A percentile compares a stretch with the other conserved stretches of the same genome.
Evolutionary conservation across 768 basidiomycete genomes (phyloP).

Genomic region (Kwoniella heveanensis): DNA sequence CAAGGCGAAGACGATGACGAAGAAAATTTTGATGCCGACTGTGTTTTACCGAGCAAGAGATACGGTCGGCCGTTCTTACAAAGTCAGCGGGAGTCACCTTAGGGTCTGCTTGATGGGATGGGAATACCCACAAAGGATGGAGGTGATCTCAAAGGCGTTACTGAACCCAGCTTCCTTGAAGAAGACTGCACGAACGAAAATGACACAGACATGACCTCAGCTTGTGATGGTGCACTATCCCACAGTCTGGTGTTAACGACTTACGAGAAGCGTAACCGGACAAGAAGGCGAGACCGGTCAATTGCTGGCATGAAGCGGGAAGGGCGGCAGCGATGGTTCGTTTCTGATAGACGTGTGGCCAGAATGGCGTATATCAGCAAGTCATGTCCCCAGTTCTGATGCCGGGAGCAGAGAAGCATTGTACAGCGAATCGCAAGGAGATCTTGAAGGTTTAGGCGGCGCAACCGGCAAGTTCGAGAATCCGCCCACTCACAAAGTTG

Average conservation of each 20-base stretch:
- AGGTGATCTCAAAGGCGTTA: constrained; percentile 30
- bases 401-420: too few relatives aligned
- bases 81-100: too few relatives aligned
- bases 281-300: constrained; percentile 29
- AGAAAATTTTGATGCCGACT: constrained; percentile 25
- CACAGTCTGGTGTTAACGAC: too few relatives aligned
- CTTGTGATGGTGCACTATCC: too few relatives aligned
- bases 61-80: too few relatives aligned
- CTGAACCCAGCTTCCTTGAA: constrained; percentile 32
- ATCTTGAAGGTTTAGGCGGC: too few relatives aligned
- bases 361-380: not conserved
- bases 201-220: not conserved
- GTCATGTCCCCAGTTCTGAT: too few relatives aligned
- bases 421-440: too few relatives aligned
- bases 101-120: too few relatives aligned
- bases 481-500: constrained; percentile 27
- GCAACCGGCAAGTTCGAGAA: too few relatives aligned
- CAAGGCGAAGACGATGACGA: constrained; percentile 21
- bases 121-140: constrained; percentile 14
- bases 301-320: constrained; percentile 20
- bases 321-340: constrained; percentile 25
- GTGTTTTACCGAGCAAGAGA: not conserved
- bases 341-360: not conserved
- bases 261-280: constrained; percentile 23
- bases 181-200: constrained; percentile 12